Conservation (phyloP, 768 basidiomycete genomes). For the Mycena olivaceomarginata region DNA sequence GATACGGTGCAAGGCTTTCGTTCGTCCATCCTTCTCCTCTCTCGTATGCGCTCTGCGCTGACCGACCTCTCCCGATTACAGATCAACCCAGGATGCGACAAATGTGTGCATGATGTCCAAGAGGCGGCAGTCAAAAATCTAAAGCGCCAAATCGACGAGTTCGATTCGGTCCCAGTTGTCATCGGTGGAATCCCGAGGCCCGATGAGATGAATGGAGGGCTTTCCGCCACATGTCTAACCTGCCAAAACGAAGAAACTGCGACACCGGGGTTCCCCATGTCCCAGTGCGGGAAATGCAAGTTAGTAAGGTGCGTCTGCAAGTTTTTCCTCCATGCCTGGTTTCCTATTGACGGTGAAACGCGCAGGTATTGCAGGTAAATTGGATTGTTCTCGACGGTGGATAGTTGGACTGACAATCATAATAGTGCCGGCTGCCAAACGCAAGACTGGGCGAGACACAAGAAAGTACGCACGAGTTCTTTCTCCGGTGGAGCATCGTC, state of each 20-base stretch:
- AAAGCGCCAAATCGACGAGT: background rate
- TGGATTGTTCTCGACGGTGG: background rate
- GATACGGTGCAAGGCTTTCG: no score
- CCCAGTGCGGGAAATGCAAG: slow-evolving; percentile 15
- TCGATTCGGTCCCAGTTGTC: background rate
- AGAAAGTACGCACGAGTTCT: slow-evolving; percentile 6
- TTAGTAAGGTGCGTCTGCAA: slow-evolving; percentile 6
- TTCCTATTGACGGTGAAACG: background rate
- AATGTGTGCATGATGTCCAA: background rate
- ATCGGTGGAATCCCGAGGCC: background rate
- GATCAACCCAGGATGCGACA: no score
- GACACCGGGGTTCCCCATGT: background rate
- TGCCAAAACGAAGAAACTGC: slow-evolving; percentile 13
- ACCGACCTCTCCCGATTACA: no score
- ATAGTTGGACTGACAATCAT: slow-evolving; percentile 1
- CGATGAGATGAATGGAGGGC: background rate
- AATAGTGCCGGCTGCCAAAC: slow-evolving; percentile 18
- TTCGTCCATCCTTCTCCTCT: no score
- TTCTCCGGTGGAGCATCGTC: background rate
- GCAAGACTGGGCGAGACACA: slow-evolving; percentile 27
- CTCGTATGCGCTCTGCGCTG: no score
- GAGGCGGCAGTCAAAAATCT: background rate
- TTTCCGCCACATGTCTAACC: slow-evolving; percentile 4
- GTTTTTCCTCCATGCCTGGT: background rate
- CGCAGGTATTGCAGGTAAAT: background rate